Conservation (phyloP, 2,329 filamentous ascomycete genomes). For the Trichophyton simii region DNA sequence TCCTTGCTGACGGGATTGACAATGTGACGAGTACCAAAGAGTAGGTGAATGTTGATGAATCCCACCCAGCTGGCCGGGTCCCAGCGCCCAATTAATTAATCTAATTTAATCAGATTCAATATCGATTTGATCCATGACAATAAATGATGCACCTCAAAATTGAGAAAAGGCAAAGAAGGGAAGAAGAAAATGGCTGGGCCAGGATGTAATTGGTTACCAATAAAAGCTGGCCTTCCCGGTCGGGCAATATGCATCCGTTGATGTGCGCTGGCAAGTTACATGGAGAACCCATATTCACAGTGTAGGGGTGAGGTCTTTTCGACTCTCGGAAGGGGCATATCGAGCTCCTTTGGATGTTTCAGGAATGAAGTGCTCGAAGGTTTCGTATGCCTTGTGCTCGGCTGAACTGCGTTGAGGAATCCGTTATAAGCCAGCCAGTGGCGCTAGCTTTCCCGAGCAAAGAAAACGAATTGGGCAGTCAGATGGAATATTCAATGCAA, state of each 20-base stretch:
- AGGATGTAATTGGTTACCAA: conserved; percentile 4
- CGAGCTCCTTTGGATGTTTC: not conserved
- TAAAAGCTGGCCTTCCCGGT: not conserved
- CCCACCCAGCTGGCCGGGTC: not conserved
- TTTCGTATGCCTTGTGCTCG: not conserved
- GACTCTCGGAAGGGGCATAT: not conserved
- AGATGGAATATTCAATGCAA: not conserved
- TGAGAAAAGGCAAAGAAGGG: not conserved
- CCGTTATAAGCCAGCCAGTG: not conserved
- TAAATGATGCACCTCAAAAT: not conserved
- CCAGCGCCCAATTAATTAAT: not conserved
- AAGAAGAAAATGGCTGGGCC: not conserved
- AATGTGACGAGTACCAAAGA: not conserved
- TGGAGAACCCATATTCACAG: not conserved
- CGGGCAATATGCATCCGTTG: not conserved
- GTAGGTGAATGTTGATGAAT: not conserved
- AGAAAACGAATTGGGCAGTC: not conserved
- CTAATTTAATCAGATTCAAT: conserved; percentile 2
- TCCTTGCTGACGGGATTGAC: not conserved
- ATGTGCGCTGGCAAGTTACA: not conserved
- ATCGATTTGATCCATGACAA: not conserved
- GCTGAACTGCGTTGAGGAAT: not conserved
- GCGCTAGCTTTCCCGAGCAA: not conserved
- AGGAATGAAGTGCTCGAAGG: not conserved
- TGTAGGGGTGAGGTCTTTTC: not conserved